Conservation (phyloP, 169 alveolate genomes). For the Nephromyces sp. region DNA sequence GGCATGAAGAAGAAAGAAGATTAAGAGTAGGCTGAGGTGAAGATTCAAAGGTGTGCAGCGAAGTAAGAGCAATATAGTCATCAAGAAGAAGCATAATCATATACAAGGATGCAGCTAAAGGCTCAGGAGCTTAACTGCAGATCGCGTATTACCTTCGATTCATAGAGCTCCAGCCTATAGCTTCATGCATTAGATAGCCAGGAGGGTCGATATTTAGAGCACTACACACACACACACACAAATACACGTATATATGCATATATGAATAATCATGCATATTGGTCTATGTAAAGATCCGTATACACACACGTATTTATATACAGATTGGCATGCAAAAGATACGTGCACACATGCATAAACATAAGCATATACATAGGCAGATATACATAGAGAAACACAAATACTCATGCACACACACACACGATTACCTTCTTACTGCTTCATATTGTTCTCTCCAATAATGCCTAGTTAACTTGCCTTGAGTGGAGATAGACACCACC, state of each 20-base stretch:
- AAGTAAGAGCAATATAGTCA: no score
- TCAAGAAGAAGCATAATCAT: neutral
- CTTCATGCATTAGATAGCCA: constrained; percentile 45
- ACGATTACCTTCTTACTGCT: constrained; percentile 5
- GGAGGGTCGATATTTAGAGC: constrained; percentile 34
- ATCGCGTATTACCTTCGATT: neutral
- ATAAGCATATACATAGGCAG: neutral
- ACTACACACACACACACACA: neutral
- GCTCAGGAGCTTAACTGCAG: no score
- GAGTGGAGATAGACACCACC: constrained; percentile 31
- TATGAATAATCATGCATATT: neutral
- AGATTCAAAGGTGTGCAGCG: no score
- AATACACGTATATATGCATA: neutral
- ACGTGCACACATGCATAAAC: neutral
- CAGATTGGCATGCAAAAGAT: neutral
- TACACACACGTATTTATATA: neutral
- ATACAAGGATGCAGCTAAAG: neutral
- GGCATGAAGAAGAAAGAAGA: no score
- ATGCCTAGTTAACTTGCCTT: constrained; percentile 14
- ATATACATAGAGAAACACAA: neutral
- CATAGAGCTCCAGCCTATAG: constrained; percentile 39
- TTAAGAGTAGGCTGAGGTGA: no score
- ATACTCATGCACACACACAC: neutral
- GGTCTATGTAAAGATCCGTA: neutral
- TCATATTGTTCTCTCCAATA: constrained; percentile 32